Conservation (phyloP, 2,329 filamentous ascomycete genomes). For the Didymella exigua region DNA sequence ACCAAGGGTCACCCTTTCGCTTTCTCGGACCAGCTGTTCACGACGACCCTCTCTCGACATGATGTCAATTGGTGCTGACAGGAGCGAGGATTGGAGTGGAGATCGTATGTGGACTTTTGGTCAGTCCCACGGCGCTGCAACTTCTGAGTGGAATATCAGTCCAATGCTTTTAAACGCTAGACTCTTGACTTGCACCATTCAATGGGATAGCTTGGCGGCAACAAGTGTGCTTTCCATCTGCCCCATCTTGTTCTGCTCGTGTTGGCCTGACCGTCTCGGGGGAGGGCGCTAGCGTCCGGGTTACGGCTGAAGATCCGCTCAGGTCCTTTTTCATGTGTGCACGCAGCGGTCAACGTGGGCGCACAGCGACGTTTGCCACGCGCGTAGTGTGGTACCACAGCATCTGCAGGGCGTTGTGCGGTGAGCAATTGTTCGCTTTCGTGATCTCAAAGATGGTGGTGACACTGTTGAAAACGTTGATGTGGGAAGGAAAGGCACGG, state of each 20-base stretch:
- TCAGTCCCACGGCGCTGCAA: background rate
- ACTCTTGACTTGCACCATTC: background rate
- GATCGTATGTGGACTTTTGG: background rate
- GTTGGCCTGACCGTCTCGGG: conserved; percentile 1
- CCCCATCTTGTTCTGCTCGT: background rate
- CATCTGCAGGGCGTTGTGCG: conserved; percentile 10
- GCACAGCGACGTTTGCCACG: background rate
- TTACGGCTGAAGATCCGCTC: background rate
- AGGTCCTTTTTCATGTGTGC: background rate
- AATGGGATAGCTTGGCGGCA: background rate
- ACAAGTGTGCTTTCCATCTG: background rate
- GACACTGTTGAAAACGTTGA: background rate
- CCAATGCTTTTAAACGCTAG: background rate
- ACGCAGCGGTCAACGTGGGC: conserved; percentile 1
- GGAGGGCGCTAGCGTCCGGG: conserved; percentile 12
- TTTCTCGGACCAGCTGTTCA: background rate
- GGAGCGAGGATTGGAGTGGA: background rate
- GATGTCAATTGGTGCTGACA: background rate
- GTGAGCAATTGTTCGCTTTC: conserved; percentile 1
- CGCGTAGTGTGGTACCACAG: conserved; percentile 7
- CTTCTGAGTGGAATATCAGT: background rate
- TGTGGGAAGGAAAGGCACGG: conserved; percentile 2
- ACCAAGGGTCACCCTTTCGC: background rate
- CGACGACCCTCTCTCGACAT: background rate
- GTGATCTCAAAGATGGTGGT: background rate